Percentiles rank a stretch among this genome's conserved stretches.
phyloP scores from a whole-genome alignment of 306 rosid species.

The Canavalia gladiata region DNA sequence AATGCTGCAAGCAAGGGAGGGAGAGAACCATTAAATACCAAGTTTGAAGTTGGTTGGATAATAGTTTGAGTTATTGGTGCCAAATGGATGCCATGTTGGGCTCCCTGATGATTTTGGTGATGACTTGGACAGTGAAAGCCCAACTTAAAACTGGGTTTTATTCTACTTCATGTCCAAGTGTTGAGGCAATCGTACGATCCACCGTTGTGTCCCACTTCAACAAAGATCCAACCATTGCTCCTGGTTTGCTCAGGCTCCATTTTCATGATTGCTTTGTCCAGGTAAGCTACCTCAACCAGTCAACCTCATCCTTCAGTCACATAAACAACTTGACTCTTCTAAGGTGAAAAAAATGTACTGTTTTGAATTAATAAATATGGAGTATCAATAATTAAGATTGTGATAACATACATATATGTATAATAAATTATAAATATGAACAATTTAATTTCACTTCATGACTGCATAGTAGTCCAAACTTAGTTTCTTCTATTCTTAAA shows the following conservation, averaged over 20 bases:
- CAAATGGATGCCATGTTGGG: slow-evolving; percentile 50
- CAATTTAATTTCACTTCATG: neutral
- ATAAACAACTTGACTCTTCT: neutral
- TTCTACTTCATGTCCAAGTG: slow-evolving; percentile 71
- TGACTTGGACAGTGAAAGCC: slow-evolving; percentile 52
- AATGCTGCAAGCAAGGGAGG: slow-evolving; percentile 35
- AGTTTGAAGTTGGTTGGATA: slow-evolving; percentile 36
- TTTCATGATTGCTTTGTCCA: slow-evolving; percentile 74
- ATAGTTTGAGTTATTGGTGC: neutral
- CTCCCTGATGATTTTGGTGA: slow-evolving; percentile 51
- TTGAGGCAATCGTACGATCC: slow-evolving; percentile 69
- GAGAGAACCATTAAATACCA: slow-evolving; percentile 14
- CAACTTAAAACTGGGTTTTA: slow-evolving; percentile 73
- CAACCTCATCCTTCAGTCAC: neutral
- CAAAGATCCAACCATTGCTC: slow-evolving; percentile 67
- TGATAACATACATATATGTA: neutral
- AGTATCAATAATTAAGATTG: neutral
- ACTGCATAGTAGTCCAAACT: neutral
- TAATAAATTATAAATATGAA: neutral
- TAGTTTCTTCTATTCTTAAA: neutral
- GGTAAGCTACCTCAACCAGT: slow-evolving; percentile 33
- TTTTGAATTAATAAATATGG: too few relatives aligned
- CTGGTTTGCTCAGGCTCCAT: slow-evolving; percentile 76
- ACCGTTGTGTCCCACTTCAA: slow-evolving; percentile 65
- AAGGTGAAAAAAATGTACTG: too few relatives aligned